Evolutionary conservation across 2,329 filamentous ascomycete species (phyloP).

Genomic region (Macrophomina pseudophaseolina): DNA sequence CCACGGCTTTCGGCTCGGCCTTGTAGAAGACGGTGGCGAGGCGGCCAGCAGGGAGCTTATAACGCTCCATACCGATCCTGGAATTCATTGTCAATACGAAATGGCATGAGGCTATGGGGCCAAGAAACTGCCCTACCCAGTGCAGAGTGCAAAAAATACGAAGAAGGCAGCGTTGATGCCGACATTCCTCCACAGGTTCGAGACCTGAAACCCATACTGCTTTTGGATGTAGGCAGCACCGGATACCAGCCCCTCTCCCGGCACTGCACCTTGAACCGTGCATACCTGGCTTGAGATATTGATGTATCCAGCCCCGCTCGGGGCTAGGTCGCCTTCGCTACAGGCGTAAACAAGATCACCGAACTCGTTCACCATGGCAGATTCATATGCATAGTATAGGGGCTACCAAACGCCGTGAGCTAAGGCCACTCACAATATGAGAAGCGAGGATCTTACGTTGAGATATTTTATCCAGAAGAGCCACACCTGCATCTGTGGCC

Average conservation of each 20-base stretch:
- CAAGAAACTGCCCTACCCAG: neutral
- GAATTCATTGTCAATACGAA: no score
- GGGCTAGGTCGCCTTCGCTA: neutral
- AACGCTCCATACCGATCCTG: neutral
- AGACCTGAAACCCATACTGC: slow-evolving; percentile 1
- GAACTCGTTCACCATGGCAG: slow-evolving; percentile 11
- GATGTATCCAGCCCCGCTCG: neutral
- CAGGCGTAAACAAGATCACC: neutral
- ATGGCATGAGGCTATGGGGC: no score
- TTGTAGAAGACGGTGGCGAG: slow-evolving; percentile 4
- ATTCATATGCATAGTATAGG: neutral
- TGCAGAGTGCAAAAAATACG: neutral
- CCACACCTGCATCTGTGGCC: slow-evolving; percentile 1
- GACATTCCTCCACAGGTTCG: slow-evolving; percentile 34
- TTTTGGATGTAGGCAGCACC: neutral
- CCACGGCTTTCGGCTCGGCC: neutral
- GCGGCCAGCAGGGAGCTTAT: neutral
- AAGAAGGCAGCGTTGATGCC: slow-evolving; percentile 29
- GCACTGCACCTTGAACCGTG: neutral
- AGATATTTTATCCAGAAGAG: neutral
- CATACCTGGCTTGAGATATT: neutral
- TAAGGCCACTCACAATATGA: no score
- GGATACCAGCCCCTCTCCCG: neutral
- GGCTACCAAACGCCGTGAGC: no score
- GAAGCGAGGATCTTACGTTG: neutral